These are phyloP conservation scores for Plectranthus barbatus DNA, from an alignment of 257 asterid genomes.

Conservation along the genomic window DNA sequence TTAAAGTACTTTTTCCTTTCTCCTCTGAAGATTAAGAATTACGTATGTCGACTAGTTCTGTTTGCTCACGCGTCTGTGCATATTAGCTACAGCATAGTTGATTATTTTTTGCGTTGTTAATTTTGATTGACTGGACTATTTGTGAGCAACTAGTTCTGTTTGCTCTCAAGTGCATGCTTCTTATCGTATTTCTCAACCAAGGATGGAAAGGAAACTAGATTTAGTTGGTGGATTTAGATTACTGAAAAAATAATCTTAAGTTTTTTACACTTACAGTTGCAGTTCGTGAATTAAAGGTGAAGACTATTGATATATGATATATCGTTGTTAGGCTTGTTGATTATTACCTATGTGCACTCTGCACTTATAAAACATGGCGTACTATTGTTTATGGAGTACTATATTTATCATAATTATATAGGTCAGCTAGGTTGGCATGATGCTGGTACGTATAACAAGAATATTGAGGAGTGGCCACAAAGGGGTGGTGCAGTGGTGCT, in stretches of 20 bases:
- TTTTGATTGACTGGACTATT: background rate
- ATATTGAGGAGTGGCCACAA: slow-evolving; percentile 83
- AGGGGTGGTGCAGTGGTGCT: slow-evolving; percentile 98
- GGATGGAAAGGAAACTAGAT: background rate
- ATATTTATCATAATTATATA: slow-evolving; percentile 17
- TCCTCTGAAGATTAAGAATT: background rate
- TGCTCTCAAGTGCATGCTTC: background rate
- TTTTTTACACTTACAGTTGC: background rate
- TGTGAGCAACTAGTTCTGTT: background rate
- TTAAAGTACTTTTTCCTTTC: slow-evolving; percentile 17
- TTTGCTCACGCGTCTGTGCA: background rate
- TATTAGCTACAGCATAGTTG: background rate
- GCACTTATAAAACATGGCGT: slow-evolving; percentile 5
- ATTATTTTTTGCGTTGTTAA: background rate
- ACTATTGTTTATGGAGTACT: background rate
- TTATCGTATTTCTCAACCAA: slow-evolving; percentile 3
- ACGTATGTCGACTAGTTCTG: background rate
- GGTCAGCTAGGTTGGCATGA: slow-evolving; percentile 99
- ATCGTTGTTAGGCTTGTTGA: background rate
- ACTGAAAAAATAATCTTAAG: background rate
- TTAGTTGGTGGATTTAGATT: background rate
- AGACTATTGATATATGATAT: background rate
- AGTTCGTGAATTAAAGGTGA: background rate
- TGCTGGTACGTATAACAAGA: slow-evolving; percentile 92
- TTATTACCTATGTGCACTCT: background rate